These are phyloP conservation scores for Epichloe brachyelytri DNA, from an alignment of 2,329 filamentous ascomycete species.

Conservation along the genomic window DNA sequence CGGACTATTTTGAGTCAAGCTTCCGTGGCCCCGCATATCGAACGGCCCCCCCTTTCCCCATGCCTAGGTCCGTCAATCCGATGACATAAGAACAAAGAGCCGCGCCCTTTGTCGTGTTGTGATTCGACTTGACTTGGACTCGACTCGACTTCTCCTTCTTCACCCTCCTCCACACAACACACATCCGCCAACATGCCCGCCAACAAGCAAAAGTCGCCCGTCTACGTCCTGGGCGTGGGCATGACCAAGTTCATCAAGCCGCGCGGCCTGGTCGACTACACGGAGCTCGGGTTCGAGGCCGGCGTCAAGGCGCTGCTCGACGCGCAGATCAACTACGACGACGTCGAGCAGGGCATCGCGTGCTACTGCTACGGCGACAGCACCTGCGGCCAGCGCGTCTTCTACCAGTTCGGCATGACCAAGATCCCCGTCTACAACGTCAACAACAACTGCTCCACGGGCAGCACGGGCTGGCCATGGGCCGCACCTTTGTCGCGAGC, in stretches of 20 bases:
- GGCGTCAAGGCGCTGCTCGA: slow-evolving; percentile 76
- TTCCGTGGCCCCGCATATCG: too few relatives aligned
- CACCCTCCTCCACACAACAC: not conserved
- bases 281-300: slow-evolving; percentile 85
- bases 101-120: too few relatives aligned
- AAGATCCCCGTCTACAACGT: slow-evolving; percentile 94
- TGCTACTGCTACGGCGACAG: slow-evolving; percentile 97
- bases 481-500: slow-evolving; percentile 61
- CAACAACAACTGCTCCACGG: slow-evolving; percentile 97
- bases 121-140: too few relatives aligned
- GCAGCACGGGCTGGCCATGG: slow-evolving; percentile 86
- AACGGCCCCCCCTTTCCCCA: too few relatives aligned
- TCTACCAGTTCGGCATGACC: slow-evolving; percentile 98
- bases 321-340: slow-evolving; percentile 89
- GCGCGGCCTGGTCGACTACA: slow-evolving; percentile 85
- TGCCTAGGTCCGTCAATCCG: too few relatives aligned
- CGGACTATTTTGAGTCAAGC: too few relatives aligned
- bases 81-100: too few relatives aligned
- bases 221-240: slow-evolving; percentile 91
- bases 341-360: slow-evolving; percentile 88
- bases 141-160: too few relatives aligned
- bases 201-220: slow-evolving; percentile 37
- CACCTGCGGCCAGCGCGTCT: slow-evolving; percentile 89
- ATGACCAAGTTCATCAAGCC: slow-evolving; percentile 99
- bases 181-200: slow-evolving; percentile 29